phyloP scores from a whole-genome alignment of 176 grass and related monocot genomes.

The Ampelocalamus luodianensis region DNA sequence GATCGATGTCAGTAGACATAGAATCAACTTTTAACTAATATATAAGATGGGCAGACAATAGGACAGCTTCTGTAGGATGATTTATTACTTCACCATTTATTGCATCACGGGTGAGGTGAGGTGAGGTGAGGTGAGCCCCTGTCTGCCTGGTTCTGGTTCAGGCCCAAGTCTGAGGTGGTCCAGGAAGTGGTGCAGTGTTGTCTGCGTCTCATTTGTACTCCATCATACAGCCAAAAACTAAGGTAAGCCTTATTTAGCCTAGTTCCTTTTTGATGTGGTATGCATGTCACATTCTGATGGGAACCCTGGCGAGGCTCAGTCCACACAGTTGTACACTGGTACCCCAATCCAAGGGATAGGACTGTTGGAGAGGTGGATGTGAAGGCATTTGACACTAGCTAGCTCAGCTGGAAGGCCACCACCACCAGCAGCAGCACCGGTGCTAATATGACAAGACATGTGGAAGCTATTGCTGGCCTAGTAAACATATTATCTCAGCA shows the following conservation, averaged over 20 bases:
- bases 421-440: too few species aligned
- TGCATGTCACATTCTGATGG: too few species aligned
- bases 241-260: not conserved
- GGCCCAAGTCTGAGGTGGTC: not conserved
- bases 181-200: not conserved
- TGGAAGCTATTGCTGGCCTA: too few species aligned
- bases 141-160: not conserved
- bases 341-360: too few species aligned
- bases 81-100: not conserved
- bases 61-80: not conserved
- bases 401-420: not conserved
- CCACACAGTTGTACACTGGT: too few species aligned
- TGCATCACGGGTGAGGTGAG: not conserved
- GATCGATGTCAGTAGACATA: not conserved
- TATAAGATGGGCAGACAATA: not conserved
- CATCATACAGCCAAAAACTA: not conserved
- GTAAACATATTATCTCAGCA: too few species aligned
- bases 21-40: not conserved
- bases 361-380: not conserved
- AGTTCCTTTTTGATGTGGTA: too few species aligned
- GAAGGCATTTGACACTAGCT: constrained; percentile 3
- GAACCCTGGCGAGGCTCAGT: too few species aligned
- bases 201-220: not conserved
- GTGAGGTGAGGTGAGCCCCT: not conserved
- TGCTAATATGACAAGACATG: too few species aligned